Conservation (phyloP, 2,329 filamentous ascomycete species). For the Beauveria pseudobassiana region DNA sequence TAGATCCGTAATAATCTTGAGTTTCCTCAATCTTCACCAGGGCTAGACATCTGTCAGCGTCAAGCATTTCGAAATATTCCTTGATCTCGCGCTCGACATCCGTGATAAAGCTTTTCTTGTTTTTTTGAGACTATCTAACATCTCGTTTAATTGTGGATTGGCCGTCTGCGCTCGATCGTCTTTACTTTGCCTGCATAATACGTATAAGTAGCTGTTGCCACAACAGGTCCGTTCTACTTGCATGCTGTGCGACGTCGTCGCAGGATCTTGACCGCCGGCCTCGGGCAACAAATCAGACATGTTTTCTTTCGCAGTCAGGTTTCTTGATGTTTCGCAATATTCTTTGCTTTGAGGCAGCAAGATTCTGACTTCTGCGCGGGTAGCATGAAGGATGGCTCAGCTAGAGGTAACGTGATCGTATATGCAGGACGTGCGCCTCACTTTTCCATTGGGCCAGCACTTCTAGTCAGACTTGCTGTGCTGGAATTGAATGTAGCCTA, state of each 20-base stretch:
- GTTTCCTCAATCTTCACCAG: background rate
- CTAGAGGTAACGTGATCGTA: background rate
- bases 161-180: no score
- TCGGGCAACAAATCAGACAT: background rate
- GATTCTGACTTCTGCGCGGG: background rate
- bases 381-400: background rate
- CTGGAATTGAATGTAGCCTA: background rate
- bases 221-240: background rate
- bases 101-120: no score
- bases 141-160: background rate
- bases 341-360: background rate
- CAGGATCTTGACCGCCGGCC: background rate
- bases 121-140: background rate
- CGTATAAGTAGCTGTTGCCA: background rate
- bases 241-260: background rate
- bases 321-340: background rate
- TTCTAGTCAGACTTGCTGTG: background rate
- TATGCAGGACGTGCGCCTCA: background rate
- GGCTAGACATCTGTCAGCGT: background rate
- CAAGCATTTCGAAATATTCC: no score
- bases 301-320: background rate
- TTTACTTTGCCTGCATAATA: no score
- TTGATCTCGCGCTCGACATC: no score
- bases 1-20: background rate
- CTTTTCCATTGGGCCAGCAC: background rate